phyloP scores from a whole-genome alignment of 2,329 filamentous ascomycete genomes.

The Exophiala alcalophila region DNA sequence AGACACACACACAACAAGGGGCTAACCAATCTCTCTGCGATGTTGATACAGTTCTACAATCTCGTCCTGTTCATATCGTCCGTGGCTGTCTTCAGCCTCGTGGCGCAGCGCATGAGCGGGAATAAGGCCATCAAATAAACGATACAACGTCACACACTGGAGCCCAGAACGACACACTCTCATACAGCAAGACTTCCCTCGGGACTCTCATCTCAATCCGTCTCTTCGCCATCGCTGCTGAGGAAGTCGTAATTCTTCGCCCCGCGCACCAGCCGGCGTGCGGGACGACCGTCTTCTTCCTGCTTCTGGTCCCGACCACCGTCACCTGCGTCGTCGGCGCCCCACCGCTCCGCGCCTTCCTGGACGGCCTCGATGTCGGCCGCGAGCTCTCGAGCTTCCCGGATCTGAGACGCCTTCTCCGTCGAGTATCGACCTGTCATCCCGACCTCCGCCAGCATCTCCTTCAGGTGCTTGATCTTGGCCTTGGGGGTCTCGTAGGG shows the following conservation, averaged over 20 bases:
- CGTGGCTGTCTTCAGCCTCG: constrained; percentile 87
- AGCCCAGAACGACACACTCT: not conserved
- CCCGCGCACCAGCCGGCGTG: constrained; percentile 43
- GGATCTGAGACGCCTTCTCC: constrained; percentile 80
- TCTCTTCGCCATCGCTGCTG: constrained; percentile 66
- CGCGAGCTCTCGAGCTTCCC: constrained; percentile 77
- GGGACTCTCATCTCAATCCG: no score
- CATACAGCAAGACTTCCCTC: no score
- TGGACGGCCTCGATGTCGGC: constrained; percentile 82
- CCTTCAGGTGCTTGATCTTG: constrained; percentile 78
- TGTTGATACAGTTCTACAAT: constrained; percentile 78
- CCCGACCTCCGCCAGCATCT: constrained; percentile 74
- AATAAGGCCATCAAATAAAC: constrained; percentile 38
- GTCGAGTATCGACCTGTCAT: constrained; percentile 88
- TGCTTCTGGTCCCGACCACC: constrained; percentile 32
- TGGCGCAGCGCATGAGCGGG: constrained; percentile 75
- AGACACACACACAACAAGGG: no score
- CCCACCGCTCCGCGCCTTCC: constrained; percentile 78
- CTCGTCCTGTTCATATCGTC: constrained; percentile 95
- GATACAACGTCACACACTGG: not conserved
- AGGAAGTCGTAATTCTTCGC: constrained; percentile 56
- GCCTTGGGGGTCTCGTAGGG: constrained; percentile 68
- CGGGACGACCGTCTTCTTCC: constrained; percentile 36
- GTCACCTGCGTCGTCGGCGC: constrained; percentile 48
- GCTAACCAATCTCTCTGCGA: no score